Percentiles rank a stretch among this genome's conserved stretches.
Evolutionary conservation across 768 basidiomycete species (phyloP).

Genomic region (Hortiboletus campestris): DNA sequence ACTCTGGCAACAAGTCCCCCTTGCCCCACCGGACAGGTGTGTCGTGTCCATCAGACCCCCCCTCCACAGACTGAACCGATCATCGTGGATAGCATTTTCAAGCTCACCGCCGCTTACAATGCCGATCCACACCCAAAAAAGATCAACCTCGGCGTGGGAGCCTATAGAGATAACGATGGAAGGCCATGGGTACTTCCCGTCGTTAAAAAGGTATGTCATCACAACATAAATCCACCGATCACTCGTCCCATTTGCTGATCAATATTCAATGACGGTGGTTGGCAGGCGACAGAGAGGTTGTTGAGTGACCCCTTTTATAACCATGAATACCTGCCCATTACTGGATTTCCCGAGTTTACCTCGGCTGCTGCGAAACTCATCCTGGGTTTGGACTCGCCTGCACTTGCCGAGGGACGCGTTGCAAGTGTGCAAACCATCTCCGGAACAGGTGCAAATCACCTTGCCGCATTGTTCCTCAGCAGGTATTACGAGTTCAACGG

Average conservation of each 20-base stretch:
- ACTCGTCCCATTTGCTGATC: background rate
- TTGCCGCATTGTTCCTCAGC: conserved; percentile 84
- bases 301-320: conserved; percentile 71
- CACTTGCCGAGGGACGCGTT: conserved; percentile 67
- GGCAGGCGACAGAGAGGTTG: conserved; percentile 70
- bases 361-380: conserved; percentile 80
- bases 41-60: conserved; percentile 7
- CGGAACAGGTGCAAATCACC: conserved; percentile 94
- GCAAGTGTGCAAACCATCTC: conserved; percentile 91
- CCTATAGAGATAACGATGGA: conserved; percentile 83
- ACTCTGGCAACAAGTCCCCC: conserved; percentile 71
- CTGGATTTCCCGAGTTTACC: conserved; percentile 82
- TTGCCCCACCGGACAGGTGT: conserved; percentile 84
- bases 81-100: conserved; percentile 66
- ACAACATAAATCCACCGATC: background rate
- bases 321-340: conserved; percentile 92
- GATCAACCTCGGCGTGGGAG: conserved; percentile 91
- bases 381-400: conserved; percentile 68
- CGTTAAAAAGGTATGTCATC: conserved; percentile 70
- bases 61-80: conserved; percentile 2
- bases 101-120: conserved; percentile 88
- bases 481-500: conserved; percentile 72
- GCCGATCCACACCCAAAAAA: conserved; percentile 72
- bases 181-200: conserved; percentile 94
- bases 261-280: background rate